Conservation (phyloP, 139 green algal genomes). For the Gonium pectorale region DNA sequence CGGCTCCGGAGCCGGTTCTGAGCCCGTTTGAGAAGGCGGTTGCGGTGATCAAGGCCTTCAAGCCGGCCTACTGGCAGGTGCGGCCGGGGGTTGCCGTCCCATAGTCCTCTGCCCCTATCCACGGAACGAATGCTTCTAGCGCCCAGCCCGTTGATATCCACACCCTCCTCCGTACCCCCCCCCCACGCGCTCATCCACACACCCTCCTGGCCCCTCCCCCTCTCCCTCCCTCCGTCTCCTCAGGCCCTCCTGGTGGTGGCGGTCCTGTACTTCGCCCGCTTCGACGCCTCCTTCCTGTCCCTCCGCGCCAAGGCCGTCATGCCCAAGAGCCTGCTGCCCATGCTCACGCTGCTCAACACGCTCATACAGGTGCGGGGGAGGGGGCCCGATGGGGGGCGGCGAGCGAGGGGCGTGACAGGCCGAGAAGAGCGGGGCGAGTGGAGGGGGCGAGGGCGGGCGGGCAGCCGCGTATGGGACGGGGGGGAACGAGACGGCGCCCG, state of each 20-base stretch:
- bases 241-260: constrained; percentile 80
- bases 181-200: background rate
- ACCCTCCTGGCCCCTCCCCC: background rate
- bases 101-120: too few species aligned
- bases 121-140: too few species aligned
- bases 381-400: too few species aligned
- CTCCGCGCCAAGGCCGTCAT: constrained; percentile 83
- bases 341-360: constrained; percentile 79
- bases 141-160: background rate
- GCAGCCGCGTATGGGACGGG: too few species aligned
- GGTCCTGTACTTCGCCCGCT: constrained; percentile 87
- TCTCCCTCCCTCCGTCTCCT: too few species aligned
- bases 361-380: constrained; percentile 64
- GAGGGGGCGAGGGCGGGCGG: too few species aligned
- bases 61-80: constrained; percentile 81
- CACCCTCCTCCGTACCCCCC: background rate
- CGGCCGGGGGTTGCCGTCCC: background rate
- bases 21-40: constrained; percentile 57
- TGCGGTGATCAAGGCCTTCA: constrained; percentile 69
- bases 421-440: too few species aligned
- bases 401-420: too few species aligned
- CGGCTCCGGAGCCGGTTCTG: constrained; percentile 3
- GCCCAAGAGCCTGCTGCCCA: constrained; percentile 73
- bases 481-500: too few species aligned
- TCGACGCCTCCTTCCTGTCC: constrained; percentile 85